Percentiles rank a stretch among this genome's conserved stretches.
These are phyloP conservation scores for Mollisiaceae sp. DNA, from an alignment of 2,329 filamentous ascomycete species.

Conservation along the genomic window DNA sequence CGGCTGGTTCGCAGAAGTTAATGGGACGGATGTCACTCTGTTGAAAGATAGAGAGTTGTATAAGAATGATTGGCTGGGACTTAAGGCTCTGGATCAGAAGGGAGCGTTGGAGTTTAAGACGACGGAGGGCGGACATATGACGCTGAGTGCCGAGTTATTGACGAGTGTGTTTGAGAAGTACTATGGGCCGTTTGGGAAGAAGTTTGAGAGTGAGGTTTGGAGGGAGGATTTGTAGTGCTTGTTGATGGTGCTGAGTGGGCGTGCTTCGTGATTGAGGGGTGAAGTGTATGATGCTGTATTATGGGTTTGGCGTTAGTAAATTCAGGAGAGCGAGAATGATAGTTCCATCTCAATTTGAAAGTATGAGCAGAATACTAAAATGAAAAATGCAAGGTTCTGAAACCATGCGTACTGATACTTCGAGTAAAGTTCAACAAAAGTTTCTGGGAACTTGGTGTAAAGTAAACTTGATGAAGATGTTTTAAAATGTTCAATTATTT, in stretches of 20 bases:
- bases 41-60: slow-evolving; percentile 77
- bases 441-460: too few species aligned
- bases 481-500: neutral
- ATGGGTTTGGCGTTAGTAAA: neutral
- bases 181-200: slow-evolving; percentile 45
- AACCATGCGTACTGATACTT: too few species aligned
- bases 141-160: slow-evolving; percentile 70
- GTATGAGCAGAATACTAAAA: neutral
- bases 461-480: neutral
- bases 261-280: too few species aligned
- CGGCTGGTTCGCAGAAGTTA: slow-evolving; percentile 88
- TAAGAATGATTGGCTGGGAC: slow-evolving; percentile 89
- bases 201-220: slow-evolving; percentile 25
- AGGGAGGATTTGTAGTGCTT: slow-evolving; percentile 4
- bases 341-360: neutral
- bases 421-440: too few species aligned
- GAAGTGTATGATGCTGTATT: slow-evolving; percentile 7
- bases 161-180: slow-evolving; percentile 48
- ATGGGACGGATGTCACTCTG: slow-evolving; percentile 68
- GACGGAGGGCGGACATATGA: slow-evolving; percentile 82
- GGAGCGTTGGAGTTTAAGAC: slow-evolving; percentile 78
- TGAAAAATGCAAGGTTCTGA: neutral
- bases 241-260: neutral
- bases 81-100: slow-evolving; percentile 78
- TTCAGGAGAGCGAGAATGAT: neutral